A percentile compares a stretch with the other conserved stretches of the same genome.
Evolutionary conservation across 305 asterid genomes (phyloP).

Genomic region (Euphrasia arctica): DNA sequence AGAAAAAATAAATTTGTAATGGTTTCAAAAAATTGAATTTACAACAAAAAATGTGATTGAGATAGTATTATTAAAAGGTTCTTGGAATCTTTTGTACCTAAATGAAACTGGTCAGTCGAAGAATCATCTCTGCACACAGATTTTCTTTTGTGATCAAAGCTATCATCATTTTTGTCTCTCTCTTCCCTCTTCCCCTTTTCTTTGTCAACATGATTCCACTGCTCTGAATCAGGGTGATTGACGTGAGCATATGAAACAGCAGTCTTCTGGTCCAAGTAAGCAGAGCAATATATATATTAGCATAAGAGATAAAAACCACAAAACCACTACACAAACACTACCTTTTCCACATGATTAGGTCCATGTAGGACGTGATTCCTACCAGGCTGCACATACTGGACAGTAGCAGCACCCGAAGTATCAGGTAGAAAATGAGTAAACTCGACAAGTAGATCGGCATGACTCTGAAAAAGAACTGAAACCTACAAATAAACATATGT

Average conservation of each 20-base stretch:
- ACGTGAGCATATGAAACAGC: constrained; percentile 41
- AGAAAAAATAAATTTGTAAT: background rate
- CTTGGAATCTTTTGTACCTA: constrained; percentile 44
- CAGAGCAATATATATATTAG: constrained; percentile 21
- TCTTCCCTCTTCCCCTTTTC: constrained; percentile 54
- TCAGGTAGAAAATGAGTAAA: constrained; percentile 92
- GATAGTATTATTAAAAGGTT: constrained; percentile 3
- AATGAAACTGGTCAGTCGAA: constrained; percentile 48
- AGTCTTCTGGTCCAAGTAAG: constrained; percentile 50
- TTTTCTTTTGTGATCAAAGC: constrained; percentile 44
- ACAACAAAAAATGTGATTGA: constrained; percentile 20
- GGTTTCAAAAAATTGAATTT: constrained; percentile 2
- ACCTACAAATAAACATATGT: constrained; percentile 54
- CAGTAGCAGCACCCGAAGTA: constrained; percentile 56
- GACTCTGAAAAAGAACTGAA: constrained; percentile 74
- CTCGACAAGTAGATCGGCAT: constrained; percentile 89
- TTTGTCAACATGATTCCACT: constrained; percentile 45
- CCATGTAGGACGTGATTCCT: constrained; percentile 45
- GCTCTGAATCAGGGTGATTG: constrained; percentile 49
- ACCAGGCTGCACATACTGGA: constrained; percentile 44
- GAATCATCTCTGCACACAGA: constrained; percentile 47
- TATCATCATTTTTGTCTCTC: constrained; percentile 46
- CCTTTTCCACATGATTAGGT: constrained; percentile 61
- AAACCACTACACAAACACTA: constrained; percentile 34
- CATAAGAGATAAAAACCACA: constrained; percentile 20